Conservation (phyloP, 2,329 filamentous ascomycete species). For the Xylariaceae sp. region DNA sequence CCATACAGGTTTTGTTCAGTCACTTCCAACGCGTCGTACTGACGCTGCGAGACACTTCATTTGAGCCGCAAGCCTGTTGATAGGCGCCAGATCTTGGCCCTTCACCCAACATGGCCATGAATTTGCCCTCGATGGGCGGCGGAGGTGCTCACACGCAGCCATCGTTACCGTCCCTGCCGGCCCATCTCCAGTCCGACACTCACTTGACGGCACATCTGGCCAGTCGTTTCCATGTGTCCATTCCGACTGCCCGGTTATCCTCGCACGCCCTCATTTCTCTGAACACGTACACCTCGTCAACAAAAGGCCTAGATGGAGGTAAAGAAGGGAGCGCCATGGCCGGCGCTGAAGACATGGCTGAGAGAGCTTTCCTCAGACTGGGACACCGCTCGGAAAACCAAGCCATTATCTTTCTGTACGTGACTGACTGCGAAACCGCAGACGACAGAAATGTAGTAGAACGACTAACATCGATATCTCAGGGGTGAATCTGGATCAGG, state of each 20-base stretch:
- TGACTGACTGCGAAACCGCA: slow-evolving; percentile 26
- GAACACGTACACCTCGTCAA: slow-evolving; percentile 91
- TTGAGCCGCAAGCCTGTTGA: slow-evolving; percentile 27
- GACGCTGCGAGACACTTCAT: slow-evolving; percentile 16
- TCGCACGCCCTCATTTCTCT: slow-evolving; percentile 89
- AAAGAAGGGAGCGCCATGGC: slow-evolving; percentile 92
- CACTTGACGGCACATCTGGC: slow-evolving; percentile 82
- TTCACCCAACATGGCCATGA: slow-evolving; percentile 61
- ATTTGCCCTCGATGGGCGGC: slow-evolving; percentile 53
- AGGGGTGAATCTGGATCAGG: slow-evolving; percentile 96
- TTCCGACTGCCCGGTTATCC: slow-evolving; percentile 85
- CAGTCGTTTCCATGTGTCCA: slow-evolving; percentile 86
- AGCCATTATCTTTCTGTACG: slow-evolving; percentile 88
- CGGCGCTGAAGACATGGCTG: slow-evolving; percentile 88
- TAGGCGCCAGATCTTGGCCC: slow-evolving; percentile 33
- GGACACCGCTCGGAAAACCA: slow-evolving; percentile 92
- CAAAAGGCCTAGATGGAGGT: slow-evolving; percentile 85
- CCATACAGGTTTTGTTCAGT: not conserved
- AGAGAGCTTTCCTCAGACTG: slow-evolving; percentile 80
- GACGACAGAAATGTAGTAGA: not conserved
- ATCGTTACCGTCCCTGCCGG: slow-evolving; percentile 84
- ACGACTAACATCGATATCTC: slow-evolving; percentile 21
- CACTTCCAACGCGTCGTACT: slow-evolving; percentile 10
- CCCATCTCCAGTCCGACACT: slow-evolving; percentile 77
- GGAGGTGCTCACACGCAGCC: slow-evolving; percentile 76